These are phyloP conservation scores for Corynespora cassiicola DNA, from an alignment of 2,329 filamentous ascomycete species.

Conservation along the genomic window DNA sequence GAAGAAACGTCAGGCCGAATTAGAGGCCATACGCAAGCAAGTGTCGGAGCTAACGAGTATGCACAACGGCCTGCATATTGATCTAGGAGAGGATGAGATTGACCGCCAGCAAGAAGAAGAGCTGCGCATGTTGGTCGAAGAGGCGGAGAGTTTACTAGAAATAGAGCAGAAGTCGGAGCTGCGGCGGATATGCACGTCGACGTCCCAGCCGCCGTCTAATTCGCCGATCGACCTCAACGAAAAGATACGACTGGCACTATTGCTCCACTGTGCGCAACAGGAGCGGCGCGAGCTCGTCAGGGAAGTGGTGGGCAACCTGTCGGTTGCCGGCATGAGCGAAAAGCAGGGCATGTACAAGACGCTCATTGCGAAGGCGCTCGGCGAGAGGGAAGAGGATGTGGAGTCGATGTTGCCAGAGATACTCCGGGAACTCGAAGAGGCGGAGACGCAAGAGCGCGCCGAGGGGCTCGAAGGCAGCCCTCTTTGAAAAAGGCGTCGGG, in stretches of 20 bases:
- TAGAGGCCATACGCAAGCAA: slow-evolving; percentile 66
- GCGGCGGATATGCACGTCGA: slow-evolving; percentile 33
- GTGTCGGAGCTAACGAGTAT: slow-evolving; percentile 59
- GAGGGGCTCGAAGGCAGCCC: slow-evolving; percentile 44
- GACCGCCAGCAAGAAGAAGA: slow-evolving; percentile 41
- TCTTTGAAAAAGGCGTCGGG: slow-evolving; percentile 13
- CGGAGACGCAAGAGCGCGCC: slow-evolving; percentile 47
- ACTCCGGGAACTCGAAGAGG: slow-evolving; percentile 55
- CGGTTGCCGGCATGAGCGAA: slow-evolving; percentile 73
- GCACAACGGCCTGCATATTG: slow-evolving; percentile 33
- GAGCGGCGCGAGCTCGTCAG: slow-evolving; percentile 69
- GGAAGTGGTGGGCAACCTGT: slow-evolving; percentile 73
- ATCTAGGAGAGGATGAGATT: slow-evolving; percentile 44
- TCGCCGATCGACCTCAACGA: slow-evolving; percentile 53
- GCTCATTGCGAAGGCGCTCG: slow-evolving; percentile 72
- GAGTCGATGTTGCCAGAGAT: slow-evolving; percentile 66
- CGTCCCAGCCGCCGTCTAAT: slow-evolving; percentile 30
- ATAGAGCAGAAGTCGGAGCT: slow-evolving; percentile 52
- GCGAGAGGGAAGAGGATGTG: slow-evolving; percentile 71
- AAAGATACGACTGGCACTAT: slow-evolving; percentile 63
- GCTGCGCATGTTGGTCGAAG: slow-evolving; percentile 42
- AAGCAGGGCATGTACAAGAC: slow-evolving; percentile 76
- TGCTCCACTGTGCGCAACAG: slow-evolving; percentile 63
- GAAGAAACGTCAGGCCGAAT: slow-evolving; percentile 70
- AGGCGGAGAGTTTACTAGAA: slow-evolving; percentile 52